phyloP scores from a whole-genome alignment of 1,284 basidiomycete genomes.

The Mrakiaceae sp. region DNA sequence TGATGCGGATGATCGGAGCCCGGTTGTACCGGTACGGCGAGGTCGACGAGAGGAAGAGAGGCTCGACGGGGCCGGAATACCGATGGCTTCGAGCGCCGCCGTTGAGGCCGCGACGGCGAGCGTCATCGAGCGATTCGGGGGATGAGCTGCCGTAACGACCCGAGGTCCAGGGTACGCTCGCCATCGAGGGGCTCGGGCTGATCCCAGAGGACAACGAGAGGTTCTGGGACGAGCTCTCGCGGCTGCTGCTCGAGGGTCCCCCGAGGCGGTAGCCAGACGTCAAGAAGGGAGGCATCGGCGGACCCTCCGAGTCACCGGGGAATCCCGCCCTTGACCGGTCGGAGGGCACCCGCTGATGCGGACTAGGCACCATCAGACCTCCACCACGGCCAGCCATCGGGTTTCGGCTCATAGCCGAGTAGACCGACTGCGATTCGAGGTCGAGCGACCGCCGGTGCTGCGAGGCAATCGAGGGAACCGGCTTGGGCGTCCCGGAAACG shows the following conservation, averaged over 20 bases:
- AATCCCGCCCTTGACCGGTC: neutral
- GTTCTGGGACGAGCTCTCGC: neutral
- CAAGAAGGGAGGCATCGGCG: neutral
- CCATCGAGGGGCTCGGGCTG: neutral
- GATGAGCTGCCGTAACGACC: neutral
- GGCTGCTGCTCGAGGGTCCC: slow-evolving; percentile 3
- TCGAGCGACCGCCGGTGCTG: slow-evolving; percentile 1
- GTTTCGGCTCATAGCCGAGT: neutral
- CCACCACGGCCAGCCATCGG: neutral
- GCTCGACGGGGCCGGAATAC: slow-evolving; percentile 3
- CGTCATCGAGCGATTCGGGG: neutral
- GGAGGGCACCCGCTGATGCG: neutral
- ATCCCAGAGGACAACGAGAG: neutral
- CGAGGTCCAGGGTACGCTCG: neutral
- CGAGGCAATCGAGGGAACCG: neutral
- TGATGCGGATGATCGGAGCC: slow-evolving; percentile 32
- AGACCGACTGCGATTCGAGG: slow-evolving; percentile 6
- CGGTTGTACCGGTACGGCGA: slow-evolving; percentile 19
- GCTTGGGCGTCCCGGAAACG: neutral
- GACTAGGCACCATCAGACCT: neutral
- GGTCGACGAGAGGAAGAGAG: slow-evolving; percentile 3
- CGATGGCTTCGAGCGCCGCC: neutral
- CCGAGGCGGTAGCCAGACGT: slow-evolving; percentile 7
- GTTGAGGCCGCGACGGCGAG: neutral
- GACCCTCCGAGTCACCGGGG: neutral